Conservation (phyloP, 2,329 filamentous ascomycete species). For the Xylariaceae sp. region DNA sequence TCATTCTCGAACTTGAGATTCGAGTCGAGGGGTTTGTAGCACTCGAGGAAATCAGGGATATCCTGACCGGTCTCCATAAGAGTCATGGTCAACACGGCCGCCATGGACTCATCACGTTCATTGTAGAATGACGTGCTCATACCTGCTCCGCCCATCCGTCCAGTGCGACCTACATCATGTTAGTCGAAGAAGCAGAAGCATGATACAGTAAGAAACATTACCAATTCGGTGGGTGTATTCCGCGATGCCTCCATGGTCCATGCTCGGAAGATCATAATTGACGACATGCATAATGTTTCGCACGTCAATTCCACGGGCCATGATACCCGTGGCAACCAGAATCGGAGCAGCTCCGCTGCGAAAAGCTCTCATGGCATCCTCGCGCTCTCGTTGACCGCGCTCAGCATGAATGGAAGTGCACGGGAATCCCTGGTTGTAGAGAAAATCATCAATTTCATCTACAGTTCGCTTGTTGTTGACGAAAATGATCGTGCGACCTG, state of each 20-base stretch:
- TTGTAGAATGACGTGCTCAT: constrained; percentile 87
- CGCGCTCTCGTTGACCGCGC: constrained; percentile 83
- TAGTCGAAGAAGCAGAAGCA: constrained; percentile 9
- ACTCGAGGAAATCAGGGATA: constrained; percentile 75
- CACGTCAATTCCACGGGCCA: constrained; percentile 84
- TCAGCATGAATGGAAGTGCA: constrained; percentile 84
- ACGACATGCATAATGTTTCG: constrained; percentile 84
- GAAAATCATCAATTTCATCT: constrained; percentile 80
- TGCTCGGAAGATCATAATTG: constrained; percentile 81
- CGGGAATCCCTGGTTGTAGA: constrained; percentile 75
- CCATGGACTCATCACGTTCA: constrained; percentile 68
- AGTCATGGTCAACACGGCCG: constrained; percentile 68
- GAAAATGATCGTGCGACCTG: constrained; percentile 81
- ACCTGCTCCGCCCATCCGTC: constrained; percentile 83
- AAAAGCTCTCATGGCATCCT: constrained; percentile 86
- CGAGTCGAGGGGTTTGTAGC: constrained; percentile 54
- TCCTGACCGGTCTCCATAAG: constrained; percentile 73
- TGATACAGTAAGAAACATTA: constrained; percentile 39
- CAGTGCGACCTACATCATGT: constrained; percentile 66
- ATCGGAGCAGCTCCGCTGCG: constrained; percentile 69
- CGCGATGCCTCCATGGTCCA: constrained; percentile 75
- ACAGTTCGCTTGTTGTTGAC: constrained; percentile 74
- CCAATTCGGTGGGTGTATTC: constrained; percentile 95
- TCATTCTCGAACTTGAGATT: constrained; percentile 53
- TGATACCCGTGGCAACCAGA: constrained; percentile 78